These are phyloP conservation scores for Phlebiopsis gigantea DNA, from an alignment of 768 basidiomycete genomes.

Conservation along the genomic window DNA sequence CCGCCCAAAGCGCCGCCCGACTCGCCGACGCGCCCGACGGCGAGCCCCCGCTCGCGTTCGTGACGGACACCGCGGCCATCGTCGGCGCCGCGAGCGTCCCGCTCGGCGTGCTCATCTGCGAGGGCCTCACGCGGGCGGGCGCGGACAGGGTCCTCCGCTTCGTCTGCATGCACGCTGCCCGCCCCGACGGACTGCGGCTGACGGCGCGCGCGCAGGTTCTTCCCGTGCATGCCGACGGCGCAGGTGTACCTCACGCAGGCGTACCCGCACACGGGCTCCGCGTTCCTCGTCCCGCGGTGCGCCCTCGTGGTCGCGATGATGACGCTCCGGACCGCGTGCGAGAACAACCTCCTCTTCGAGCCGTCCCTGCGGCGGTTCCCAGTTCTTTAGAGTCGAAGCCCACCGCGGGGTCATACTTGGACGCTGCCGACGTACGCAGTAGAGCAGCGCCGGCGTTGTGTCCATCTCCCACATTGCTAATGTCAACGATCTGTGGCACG, in stretches of 20 bases:
- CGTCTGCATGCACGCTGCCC: conserved; percentile 24
- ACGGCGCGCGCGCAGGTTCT: conserved; percentile 21
- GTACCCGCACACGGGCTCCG: conserved; percentile 19
- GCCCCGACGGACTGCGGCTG: too few relatives aligned
- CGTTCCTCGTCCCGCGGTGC: conserved; percentile 27
- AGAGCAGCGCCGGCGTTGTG: too few relatives aligned
- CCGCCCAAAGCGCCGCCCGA: conserved; percentile 49
- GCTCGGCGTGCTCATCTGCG: conserved; percentile 48
- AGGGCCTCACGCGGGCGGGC: conserved; percentile 11
- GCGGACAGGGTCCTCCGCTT: conserved; percentile 27
- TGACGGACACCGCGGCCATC: conserved; percentile 53
- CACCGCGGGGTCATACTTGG: too few relatives aligned
- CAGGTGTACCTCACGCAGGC: conserved; percentile 25
- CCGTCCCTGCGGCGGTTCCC: too few relatives aligned
- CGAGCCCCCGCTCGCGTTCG: conserved; percentile 56
- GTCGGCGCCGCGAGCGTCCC: conserved; percentile 62
- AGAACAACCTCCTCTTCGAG: conserved; percentile 32
- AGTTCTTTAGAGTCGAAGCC: too few relatives aligned
- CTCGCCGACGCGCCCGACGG: conserved; percentile 55
- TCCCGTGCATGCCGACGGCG: conserved; percentile 23
- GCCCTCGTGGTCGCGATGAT: conserved; percentile 34
- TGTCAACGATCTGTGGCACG: too few relatives aligned
- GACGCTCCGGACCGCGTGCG: conserved; percentile 32
- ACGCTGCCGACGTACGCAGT: too few relatives aligned
- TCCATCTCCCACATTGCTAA: too few relatives aligned